A percentile compares a stretch with the other conserved stretches of the same genome.
Conservation (phyloP, 768 basidiomycete species). For the Boletus eberwhitei region DNA sequence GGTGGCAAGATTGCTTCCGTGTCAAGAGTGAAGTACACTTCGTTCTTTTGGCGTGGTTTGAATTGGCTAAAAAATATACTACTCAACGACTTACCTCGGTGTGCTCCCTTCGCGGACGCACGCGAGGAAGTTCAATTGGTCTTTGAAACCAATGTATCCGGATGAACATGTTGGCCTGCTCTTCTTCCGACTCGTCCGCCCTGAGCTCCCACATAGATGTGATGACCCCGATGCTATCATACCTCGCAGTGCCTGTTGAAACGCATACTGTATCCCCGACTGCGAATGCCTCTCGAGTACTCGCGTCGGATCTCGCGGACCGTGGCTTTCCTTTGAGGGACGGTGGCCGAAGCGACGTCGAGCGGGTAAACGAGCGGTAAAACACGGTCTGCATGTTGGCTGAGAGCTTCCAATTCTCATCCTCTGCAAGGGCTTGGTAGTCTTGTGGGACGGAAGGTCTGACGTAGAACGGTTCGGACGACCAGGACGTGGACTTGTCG, state of each 20-base stretch:
- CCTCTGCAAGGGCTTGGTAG: conserved; percentile 25
- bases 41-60: conserved; percentile 47
- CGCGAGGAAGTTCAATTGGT: conserved; percentile 57
- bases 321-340: conserved; percentile 18
- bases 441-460: conserved; percentile 26
- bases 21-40: conserved; percentile 65
- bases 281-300: conserved; percentile 35
- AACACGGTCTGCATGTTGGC: conserved; percentile 25
- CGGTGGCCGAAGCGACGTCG: conserved; percentile 7
- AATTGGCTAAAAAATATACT: not conserved
- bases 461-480: conserved; percentile 19
- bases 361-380: conserved; percentile 29
- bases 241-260: conserved; percentile 39
- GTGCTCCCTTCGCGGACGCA: conserved; percentile 60
- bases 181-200: conserved; percentile 30
- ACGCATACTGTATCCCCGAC: conserved; percentile 71
- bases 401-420: conserved; percentile 22
- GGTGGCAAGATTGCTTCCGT: conserved; percentile 49
- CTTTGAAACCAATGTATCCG: conserved; percentile 76
- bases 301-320: conserved; percentile 6
- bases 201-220: conserved; percentile 61
- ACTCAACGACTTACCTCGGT: conserved; percentile 44
- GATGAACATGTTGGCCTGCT: conserved; percentile 45
- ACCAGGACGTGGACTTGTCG: conserved; percentile 30
- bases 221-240: conserved; percentile 67